A percentile compares a stretch with the other conserved stretches of the same genome.
phyloP scores from a whole-genome alignment of 768 basidiomycete genomes.

The Xerocomellus dryophilus region DNA sequence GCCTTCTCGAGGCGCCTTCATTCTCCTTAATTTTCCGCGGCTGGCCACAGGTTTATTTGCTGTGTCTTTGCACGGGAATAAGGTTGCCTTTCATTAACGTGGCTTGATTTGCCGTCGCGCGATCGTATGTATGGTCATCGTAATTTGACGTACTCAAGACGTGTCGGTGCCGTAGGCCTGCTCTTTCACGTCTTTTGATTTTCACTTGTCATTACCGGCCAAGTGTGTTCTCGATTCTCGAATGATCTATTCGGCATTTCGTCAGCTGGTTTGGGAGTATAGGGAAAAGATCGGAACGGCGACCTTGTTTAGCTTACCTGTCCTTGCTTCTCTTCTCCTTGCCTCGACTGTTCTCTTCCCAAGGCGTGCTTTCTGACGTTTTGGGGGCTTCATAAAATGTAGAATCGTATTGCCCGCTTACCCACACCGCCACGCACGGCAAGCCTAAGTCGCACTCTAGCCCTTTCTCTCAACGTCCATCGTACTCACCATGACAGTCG shows the following conservation, averaged over 20 bases:
- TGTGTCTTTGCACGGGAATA: conserved; percentile 18
- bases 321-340: conserved; percentile 16
- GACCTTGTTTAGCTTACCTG: conserved; percentile 4
- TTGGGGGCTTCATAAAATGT: conserved; percentile 5
- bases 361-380: conserved; percentile 15
- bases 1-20: conserved; percentile 6
- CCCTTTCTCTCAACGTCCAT: conserved; percentile 2
- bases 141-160: conserved; percentile 28
- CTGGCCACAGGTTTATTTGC: neutral
- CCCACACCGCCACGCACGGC: neutral
- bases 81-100: conserved; percentile 22
- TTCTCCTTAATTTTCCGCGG: conserved; percentile 7
- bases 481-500: neutral
- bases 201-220: conserved; percentile 24
- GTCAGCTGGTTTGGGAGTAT: neutral
- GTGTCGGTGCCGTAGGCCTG: conserved; percentile 22
- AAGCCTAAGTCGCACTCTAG: conserved; percentile 3
- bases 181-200: conserved; percentile 19
- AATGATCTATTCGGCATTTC: conserved; percentile 4
- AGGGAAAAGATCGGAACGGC: conserved; percentile 16
- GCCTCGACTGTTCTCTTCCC: neutral
- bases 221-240: conserved; percentile 4
- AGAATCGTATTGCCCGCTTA: conserved; percentile 9
- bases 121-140: conserved; percentile 9
- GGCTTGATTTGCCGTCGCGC: conserved; percentile 19